Evolutionary conservation across 495 filamentous ascomycete genomes (phyloP), one percentile per base, ranked within the genome.

Genomic region (Mycothermus thermophilus): DNA sequence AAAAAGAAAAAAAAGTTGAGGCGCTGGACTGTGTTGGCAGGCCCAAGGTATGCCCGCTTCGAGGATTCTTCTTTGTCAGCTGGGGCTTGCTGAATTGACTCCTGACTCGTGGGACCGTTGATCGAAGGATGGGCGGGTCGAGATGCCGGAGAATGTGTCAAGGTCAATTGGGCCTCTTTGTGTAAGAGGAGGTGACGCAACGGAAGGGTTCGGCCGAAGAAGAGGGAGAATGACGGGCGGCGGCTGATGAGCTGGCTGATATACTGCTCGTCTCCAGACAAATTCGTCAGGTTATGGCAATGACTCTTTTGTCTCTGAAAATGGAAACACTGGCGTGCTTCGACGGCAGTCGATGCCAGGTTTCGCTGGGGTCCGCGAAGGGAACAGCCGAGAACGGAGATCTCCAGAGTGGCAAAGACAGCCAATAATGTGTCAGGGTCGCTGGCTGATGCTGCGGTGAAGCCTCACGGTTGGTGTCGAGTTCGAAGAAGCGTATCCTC

Each of bases 371-470:
- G 37, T 36, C 32, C 33, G 33, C 28, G 32, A 40, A 40, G 42
- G n/a, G n/a, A n/a, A n/a, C 28, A 44, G 41, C 53, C 53, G 53
- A 52, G 51, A 57, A 51, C 53, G 51, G 53, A 57, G 53, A 57
- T 48, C 50, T 38, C 40, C 38, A 32, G 38, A 34, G 26, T 35
- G 28, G 31, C 17, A 18, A 18, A 2, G 22, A 25, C 23, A 40
- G 33, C 53, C 53, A 57, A 57, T 57, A 43, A 42, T 57, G 33
- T 23, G 14, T 24, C 15, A 17, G 33, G 33, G 10, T 21, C n/a
- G 14, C 14, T 17, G 8, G 18, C 5, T 14, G 17, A 20, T 22
- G 24, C 12, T 5, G 13, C 4, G 14, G 25, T 35, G 38, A 30
- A 27, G 3, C 27, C 24, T 3, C 8, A 27, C 8, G 22, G 6